Percentiles rank a stretch among this genome's conserved stretches.
These are phyloP conservation scores for Telfairia occidentalis DNA, from an alignment of 331 rosid species.

Conservation along the genomic window DNA sequence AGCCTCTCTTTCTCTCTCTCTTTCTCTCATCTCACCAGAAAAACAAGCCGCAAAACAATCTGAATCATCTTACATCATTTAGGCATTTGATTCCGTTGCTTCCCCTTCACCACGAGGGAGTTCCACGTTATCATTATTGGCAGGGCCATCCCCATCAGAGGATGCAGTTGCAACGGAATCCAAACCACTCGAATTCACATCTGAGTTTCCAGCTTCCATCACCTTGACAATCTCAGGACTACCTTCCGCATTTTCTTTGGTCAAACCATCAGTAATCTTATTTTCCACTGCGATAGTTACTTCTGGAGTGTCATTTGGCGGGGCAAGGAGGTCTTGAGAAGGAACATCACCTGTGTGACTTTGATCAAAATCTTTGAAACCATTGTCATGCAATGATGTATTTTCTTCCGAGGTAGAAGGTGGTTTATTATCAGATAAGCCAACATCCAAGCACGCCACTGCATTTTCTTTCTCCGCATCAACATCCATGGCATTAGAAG, in stretches of 20 bases:
- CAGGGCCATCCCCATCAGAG: conserved; percentile 1
- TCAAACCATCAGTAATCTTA: conserved; percentile 7
- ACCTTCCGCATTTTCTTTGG: background rate
- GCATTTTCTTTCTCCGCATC: background rate
- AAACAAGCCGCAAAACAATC: background rate
- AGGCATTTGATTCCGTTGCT: background rate
- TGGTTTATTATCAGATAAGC: conserved; percentile 14
- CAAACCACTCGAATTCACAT: background rate
- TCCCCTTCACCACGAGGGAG: conserved; percentile 15
- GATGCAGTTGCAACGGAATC: conserved; percentile 17
- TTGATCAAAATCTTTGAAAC: conserved; percentile 4
- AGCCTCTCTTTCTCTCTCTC: background rate
- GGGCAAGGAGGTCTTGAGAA: background rate
- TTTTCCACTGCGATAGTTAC: conserved; percentile 19
- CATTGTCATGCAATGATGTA: conserved; percentile 12
- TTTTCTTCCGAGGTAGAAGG: conserved; percentile 20
- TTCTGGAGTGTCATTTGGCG: conserved; percentile 5
- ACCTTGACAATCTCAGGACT: conserved; percentile 15
- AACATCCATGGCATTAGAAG: conserved; percentile 9
- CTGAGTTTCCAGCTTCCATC: conserved; percentile 19
- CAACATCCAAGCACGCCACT: conserved; percentile 3
- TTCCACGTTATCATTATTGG: conserved; percentile 5
- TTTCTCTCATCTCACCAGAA: background rate
- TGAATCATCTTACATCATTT: background rate
- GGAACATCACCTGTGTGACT: conserved; percentile 11